Evolutionary conservation across 148 eudicot species (phyloP).

Genomic region (Beta vulgaris): DNA sequence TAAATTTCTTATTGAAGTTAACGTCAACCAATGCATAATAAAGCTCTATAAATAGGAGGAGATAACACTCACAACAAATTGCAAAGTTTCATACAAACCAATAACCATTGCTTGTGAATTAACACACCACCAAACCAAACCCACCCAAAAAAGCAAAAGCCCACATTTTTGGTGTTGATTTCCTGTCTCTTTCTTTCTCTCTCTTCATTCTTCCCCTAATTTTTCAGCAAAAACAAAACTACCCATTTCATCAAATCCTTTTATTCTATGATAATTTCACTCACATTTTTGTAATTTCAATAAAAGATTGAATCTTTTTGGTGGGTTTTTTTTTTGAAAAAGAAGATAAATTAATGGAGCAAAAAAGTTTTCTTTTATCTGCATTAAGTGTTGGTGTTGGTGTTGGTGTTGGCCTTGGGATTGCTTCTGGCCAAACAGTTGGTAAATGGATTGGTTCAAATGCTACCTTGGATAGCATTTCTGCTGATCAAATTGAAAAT

Average conservation of each 20-base stretch:
- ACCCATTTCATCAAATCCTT: slow-evolving; percentile 10
- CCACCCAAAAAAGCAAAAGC: neutral
- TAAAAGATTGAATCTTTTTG: slow-evolving; percentile 40
- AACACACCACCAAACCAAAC: neutral
- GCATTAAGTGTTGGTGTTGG: slow-evolving; percentile 91
- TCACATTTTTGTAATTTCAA: neutral
- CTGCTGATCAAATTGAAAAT: slow-evolving; percentile 58
- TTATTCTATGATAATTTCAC: neutral
- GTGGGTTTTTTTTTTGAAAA: neutral
- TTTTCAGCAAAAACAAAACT: neutral
- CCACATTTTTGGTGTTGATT: slow-evolving; percentile 15
- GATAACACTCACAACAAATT: slow-evolving; percentile 16
- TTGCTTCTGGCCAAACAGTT: slow-evolving; percentile 65
- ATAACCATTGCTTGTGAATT: neutral
- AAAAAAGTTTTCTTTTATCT: slow-evolving; percentile 63
- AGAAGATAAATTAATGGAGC: slow-evolving; percentile 47
- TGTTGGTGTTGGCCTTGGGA: slow-evolving; percentile 77
- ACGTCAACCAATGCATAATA: slow-evolving; percentile 24
- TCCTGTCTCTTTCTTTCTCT: neutral
- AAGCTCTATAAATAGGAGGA: slow-evolving; percentile 30
- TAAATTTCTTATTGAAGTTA: neutral
- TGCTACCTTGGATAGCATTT: slow-evolving; percentile 41
- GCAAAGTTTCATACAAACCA: slow-evolving; percentile 2
- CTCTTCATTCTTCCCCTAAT: neutral
- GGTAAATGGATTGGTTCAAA: slow-evolving; percentile 60